Evolutionary conservation across 116 monocot genomes (phyloP), one percentile per base, ranked within the genome.

Genomic region (Posidonia oceanica): DNA sequence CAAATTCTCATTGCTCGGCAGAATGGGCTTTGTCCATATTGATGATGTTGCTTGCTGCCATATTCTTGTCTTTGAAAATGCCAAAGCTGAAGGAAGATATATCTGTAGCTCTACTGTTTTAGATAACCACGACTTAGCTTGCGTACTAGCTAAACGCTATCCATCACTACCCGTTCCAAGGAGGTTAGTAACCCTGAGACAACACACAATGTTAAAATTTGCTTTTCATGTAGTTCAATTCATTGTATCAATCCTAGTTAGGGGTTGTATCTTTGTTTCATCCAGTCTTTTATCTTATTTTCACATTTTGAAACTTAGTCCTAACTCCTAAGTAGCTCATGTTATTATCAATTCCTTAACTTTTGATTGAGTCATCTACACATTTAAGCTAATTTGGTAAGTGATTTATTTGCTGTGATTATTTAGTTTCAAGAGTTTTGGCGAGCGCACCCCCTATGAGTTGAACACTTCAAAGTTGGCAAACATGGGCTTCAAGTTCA

Each of bases 21-120:
- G 94, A 76, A 90, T 90, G 87, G 94, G 94, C 1, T 94, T 88
- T 71, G 85, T 88, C 53, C 90, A 88, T 79, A 83, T 94, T 21
- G 90, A 90, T 65, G 94, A 94, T 65, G 94, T 86, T 39, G 90
- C 87, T 20, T 60, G 81, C 21, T 87, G 90, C 82, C 94, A 90
- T 75, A 79, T 90, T 39, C 64, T 87, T 17, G 83, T 83, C 44
- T 90, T 85, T 62, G 90, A 90, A 56, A 72, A 80, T 63, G 48
- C 29, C 40, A 44, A 62, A 64, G 94, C 90, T 21, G 22, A 69
- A 12, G 94, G 87, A 14, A 85, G 94, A 63, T 87, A 87, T 62
- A 63, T 94, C 51, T 94, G 94, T 71, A 94, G 82, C 80, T 83
- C 90, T 14, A 29, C 55, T 7, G 88, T 88, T 13, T 75, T 86